phyloP scores from a whole-genome alignment of 805 yeast species.

The Hermanozyma aechmeae region DNA sequence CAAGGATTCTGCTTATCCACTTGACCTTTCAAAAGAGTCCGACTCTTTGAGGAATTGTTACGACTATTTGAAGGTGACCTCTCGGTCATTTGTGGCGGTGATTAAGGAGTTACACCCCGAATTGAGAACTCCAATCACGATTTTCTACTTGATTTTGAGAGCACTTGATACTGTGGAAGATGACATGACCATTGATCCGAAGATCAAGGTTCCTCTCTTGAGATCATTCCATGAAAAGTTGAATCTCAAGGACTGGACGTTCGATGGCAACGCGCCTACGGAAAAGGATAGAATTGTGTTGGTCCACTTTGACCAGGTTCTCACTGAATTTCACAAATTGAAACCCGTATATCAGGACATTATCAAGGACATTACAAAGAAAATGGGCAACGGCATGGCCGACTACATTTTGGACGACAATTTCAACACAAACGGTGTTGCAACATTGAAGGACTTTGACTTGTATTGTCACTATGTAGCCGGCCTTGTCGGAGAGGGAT shows the following conservation, averaged over 20 bases:
- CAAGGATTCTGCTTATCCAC: slow-evolving; percentile 45
- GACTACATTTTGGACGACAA: slow-evolving; percentile 73
- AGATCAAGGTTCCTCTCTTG: slow-evolving; percentile 64
- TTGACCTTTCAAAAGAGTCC: slow-evolving; percentile 22
- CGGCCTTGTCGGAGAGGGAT: slow-evolving; percentile 94
- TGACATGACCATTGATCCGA: slow-evolving; percentile 77
- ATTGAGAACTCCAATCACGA: slow-evolving; percentile 67
- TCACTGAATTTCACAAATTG: slow-evolving; percentile 64
- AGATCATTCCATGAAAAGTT: slow-evolving; percentile 60
- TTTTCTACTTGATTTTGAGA: slow-evolving; percentile 78
- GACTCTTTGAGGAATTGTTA: slow-evolving; percentile 49
- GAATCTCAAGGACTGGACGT: slow-evolving; percentile 67
- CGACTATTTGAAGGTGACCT: slow-evolving; percentile 55
- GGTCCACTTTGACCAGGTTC: slow-evolving; percentile 63
- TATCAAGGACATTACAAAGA: slow-evolving; percentile 62
- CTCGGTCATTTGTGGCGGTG: slow-evolving; percentile 92
- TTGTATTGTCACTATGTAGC: slow-evolving; percentile 96
- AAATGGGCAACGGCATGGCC: slow-evolving; percentile 99
- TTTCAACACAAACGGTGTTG: slow-evolving; percentile 72
- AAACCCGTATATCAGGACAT: slow-evolving; percentile 71
- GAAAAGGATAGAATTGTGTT: slow-evolving; percentile 80
- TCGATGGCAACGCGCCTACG: slow-evolving; percentile 59
- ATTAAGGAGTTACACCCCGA: slow-evolving; percentile 88
- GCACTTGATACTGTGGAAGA: slow-evolving; percentile 96
- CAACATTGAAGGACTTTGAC: slow-evolving; percentile 74